Conservation (phyloP, 495 filamentous ascomycete species). For the Cenococcum geophilum region DNA sequence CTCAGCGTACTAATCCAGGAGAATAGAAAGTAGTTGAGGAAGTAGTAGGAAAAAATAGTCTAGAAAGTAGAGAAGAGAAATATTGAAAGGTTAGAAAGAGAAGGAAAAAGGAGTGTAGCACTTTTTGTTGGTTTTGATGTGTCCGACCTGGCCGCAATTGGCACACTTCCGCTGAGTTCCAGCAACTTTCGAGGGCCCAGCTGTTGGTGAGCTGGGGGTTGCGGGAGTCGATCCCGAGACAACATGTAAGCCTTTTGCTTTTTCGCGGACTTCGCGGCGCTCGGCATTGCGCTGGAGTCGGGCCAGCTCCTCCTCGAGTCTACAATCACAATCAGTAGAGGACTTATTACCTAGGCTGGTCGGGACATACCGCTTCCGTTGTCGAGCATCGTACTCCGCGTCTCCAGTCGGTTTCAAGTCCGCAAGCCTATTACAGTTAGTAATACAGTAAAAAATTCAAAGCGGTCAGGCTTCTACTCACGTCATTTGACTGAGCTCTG, state of each 20-base stretch:
- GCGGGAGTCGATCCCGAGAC: conserved; percentile 33
- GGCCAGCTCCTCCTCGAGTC: conserved; percentile 67
- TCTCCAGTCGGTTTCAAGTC: conserved; percentile 69
- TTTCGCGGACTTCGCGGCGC: conserved; percentile 82
- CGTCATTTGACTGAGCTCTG: conserved; percentile 51
- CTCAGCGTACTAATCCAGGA: background rate
- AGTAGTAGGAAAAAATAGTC: background rate
- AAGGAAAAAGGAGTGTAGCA: conserved; percentile 38
- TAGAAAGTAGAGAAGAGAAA: conserved; percentile 1
- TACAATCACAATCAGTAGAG: conserved; percentile 34
- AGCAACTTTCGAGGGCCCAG: conserved; percentile 32
- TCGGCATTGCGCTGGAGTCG: conserved; percentile 87
- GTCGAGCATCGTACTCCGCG: conserved; percentile 59
- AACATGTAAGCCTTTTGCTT: conserved; percentile 60
- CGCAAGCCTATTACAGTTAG: conserved; percentile 41
- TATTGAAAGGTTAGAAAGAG: conserved; percentile 2
- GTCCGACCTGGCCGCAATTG: conserved; percentile 89
- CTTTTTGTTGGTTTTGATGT: conserved; percentile 99
- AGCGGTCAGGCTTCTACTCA: background rate
- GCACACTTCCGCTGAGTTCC: conserved; percentile 88
- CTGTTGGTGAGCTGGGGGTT: conserved; percentile 38
- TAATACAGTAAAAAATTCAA: background rate
- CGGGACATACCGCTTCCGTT: conserved; percentile 45
- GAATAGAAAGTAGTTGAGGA: background rate
- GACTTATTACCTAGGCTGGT: background rate